Conservation (phyloP, 2,329 filamentous ascomycete species). For the Epichloe gansuensis region DNA sequence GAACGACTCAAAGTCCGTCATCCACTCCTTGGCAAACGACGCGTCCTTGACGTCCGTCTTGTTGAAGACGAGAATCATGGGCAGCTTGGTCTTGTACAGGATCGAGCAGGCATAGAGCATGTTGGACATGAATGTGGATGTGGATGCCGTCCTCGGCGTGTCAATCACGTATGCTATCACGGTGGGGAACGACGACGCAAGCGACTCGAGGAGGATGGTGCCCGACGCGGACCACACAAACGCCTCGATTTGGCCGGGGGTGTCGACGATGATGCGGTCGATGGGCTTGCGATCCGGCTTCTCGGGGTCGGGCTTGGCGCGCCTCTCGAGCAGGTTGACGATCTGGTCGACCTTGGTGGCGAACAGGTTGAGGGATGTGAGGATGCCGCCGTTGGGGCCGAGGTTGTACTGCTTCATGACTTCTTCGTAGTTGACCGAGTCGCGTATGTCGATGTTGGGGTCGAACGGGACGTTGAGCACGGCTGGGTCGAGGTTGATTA, state of each 20-base stretch:
- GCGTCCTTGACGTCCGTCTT: conserved; percentile 94
- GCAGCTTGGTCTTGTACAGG: conserved; percentile 94
- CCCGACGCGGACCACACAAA: conserved; percentile 98
- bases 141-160: conserved; percentile 83
- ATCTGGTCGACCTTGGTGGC: conserved; percentile 98
- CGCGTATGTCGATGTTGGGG: conserved; percentile 95
- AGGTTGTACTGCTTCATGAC: conserved; percentile 99
- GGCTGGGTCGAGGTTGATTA: conserved; percentile 93
- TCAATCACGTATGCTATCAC: conserved; percentile 97
- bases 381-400: conserved; percentile 89
- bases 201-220: conserved; percentile 80
- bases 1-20: conserved; percentile 97
- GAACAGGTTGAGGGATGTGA: conserved; percentile 92
- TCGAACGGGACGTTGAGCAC: conserved; percentile 90
- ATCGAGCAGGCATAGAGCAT: conserved; percentile 99
- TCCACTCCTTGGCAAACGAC: conserved; percentile 91
- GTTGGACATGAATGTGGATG: conserved; percentile 98
- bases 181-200: conserved; percentile 90
- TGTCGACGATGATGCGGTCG: conserved; percentile 83
- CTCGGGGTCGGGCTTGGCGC: conserved; percentile 51
- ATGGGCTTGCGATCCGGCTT: conserved; percentile 51
- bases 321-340: conserved; percentile 77
- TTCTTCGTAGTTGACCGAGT: conserved; percentile 98
- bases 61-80: conserved; percentile 98
- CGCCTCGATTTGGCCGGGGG: conserved; percentile 94